A percentile compares a stretch with the other conserved stretches of the same genome.
Conservation (phyloP, 2,329 filamentous ascomycete genomes). For the Proliferodiscus dingleyae region DNA sequence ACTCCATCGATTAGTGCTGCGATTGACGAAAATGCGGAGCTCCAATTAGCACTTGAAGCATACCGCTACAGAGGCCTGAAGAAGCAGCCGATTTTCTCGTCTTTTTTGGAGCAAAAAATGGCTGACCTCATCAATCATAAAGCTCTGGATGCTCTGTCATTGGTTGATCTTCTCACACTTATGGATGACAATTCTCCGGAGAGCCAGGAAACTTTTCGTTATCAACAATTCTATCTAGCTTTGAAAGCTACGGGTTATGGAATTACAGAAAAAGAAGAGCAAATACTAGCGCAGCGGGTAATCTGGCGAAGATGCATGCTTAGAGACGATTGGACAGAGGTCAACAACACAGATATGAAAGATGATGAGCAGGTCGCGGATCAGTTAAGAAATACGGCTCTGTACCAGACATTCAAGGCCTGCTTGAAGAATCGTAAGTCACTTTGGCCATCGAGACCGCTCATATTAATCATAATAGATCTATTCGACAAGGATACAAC, state of each 20-base stretch:
- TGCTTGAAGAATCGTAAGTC: conserved; percentile 62
- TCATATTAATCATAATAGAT: conserved; percentile 33
- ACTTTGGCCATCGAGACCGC: conserved; percentile 5
- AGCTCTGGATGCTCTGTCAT: conserved; percentile 58
- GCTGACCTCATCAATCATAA: conserved; percentile 65
- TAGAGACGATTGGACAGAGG: conserved; percentile 75
- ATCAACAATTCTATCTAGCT: conserved; percentile 61
- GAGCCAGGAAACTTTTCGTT: conserved; percentile 42
- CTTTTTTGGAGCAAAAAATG: conserved; percentile 68
- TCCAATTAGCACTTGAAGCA: conserved; percentile 68
- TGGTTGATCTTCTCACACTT: conserved; percentile 76
- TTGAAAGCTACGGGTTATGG: conserved; percentile 41
- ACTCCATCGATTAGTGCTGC: conserved; percentile 62
- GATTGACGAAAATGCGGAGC: conserved; percentile 73
- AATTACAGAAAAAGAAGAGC: conserved; percentile 50
- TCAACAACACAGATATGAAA: conserved; percentile 74
- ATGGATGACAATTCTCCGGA: conserved; percentile 45
- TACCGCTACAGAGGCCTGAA: conserved; percentile 46
- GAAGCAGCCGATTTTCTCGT: conserved; percentile 60
- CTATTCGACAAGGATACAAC: conserved; percentile 36
- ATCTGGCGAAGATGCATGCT: conserved; percentile 88
- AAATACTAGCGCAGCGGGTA: conserved; percentile 50
- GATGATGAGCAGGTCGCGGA: conserved; percentile 64
- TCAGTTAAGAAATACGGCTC: conserved; percentile 58
- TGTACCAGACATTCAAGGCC: conserved; percentile 62